These are phyloP conservation scores for Salvia rosmarinus DNA, from an alignment of 257 asterid genomes.

Conservation along the genomic window DNA sequence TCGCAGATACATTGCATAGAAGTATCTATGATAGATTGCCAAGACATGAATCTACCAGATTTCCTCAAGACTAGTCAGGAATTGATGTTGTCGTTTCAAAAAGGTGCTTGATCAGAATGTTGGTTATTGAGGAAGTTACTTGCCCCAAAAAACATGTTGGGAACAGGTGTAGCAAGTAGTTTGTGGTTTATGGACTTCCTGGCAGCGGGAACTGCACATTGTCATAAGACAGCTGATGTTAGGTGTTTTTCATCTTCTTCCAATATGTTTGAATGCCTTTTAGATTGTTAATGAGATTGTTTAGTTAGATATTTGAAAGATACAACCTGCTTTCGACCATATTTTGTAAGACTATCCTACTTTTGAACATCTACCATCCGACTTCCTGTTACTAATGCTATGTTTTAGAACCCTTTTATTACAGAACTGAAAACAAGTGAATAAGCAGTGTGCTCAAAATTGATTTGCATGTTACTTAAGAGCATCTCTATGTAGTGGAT, in stretches of 20 bases:
- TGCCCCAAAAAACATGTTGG: not conserved
- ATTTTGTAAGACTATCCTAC: not conserved
- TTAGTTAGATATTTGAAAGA: not conserved
- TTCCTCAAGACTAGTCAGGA: not conserved
- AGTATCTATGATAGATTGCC: not conserved
- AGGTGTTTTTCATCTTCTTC: too few relatives aligned
- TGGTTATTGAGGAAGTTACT: not conserved
- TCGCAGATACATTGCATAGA: too few relatives aligned
- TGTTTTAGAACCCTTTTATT: constrained; percentile 1
- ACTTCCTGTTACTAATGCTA: not conserved
- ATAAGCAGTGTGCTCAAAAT: not conserved
- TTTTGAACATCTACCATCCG: not conserved
- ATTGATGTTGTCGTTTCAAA: not conserved
- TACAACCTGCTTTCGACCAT: not conserved
- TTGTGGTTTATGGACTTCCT: not conserved
- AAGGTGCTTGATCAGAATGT: not conserved
- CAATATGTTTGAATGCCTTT: too few relatives aligned
- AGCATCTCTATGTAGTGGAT: constrained; percentile 1
- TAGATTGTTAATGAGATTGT: too few relatives aligned
- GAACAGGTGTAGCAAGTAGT: not conserved
- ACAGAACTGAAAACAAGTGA: not conserved
- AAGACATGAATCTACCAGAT: not conserved
- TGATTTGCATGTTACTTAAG: not conserved
- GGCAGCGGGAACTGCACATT: too few relatives aligned
- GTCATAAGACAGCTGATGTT: too few relatives aligned